A percentile compares a stretch with the other conserved stretches of the same genome.
Evolutionary conservation across 139 green algal species (phyloP).

Genomic region (Chlamydomonas sp.): DNA sequence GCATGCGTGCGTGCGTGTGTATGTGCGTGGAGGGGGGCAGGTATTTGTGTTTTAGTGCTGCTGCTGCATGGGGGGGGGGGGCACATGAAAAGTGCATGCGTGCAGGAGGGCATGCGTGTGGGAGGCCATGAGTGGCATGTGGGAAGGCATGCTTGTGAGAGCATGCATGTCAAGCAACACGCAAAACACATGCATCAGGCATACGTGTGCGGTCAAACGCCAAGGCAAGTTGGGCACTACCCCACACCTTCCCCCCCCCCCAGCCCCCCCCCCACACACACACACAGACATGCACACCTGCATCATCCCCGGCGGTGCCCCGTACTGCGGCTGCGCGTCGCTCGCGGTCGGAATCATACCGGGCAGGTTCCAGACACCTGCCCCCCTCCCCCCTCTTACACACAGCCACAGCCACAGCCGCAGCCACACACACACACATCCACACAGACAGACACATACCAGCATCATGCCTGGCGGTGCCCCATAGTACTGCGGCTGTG

Average conservation of each 20-base stretch:
- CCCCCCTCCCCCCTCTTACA: neutral
- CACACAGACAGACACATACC: neutral
- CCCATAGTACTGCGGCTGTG: neutral
- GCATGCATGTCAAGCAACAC: too few relatives aligned
- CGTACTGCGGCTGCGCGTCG: too few relatives aligned
- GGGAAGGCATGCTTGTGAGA: neutral
- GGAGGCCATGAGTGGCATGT: neutral
- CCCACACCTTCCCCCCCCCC: neutral
- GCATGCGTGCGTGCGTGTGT: too few relatives aligned
- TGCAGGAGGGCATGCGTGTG: neutral
- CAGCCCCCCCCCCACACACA: neutral
- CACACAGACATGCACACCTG: neutral
- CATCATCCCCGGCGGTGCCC: conserved; percentile 1
- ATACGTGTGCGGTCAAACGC: too few relatives aligned
- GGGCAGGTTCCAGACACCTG: neutral
- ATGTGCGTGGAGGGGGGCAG: too few relatives aligned
- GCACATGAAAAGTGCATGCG: too few relatives aligned
- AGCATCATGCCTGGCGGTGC: neutral
- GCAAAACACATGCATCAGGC: too few relatives aligned
- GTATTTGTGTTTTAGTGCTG: too few relatives aligned
- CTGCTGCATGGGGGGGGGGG: too few relatives aligned
- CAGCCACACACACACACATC: too few relatives aligned
- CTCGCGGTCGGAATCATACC: neutral
- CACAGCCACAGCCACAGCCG: too few relatives aligned
- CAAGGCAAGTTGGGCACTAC: neutral